Evolutionary conservation across 371 early-diverging fungal genomes (phyloP), one percentile per base, ranked within the genome.

Genomic region (Mortierella sp.): DNA sequence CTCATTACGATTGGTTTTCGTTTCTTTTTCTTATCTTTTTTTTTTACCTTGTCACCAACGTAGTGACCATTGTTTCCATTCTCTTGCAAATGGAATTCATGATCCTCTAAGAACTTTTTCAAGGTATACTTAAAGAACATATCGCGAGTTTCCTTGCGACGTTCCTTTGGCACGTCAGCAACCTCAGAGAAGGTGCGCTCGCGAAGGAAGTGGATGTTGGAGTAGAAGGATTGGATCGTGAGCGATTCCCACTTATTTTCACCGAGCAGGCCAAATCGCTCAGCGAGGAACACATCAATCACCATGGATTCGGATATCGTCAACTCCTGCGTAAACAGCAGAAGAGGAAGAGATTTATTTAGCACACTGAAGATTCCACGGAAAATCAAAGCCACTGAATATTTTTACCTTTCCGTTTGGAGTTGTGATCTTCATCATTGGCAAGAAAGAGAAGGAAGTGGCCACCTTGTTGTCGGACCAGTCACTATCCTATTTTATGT

Each of bases 31-130:
- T 39, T 70, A 78, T 71, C 75, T 72, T 79, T 64, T 74, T 54
- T 11, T 75, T 75, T 39, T 70, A 78, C 74, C 75, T 72, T 79
- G 68, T 74, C 49, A 16, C 80, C 80, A 47, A 74, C 68, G 54
- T 71, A 79, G 24, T 79, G 75, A 1, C 80, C 80, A 49, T 79
- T 79, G 11, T 49, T 59, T 9, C 80, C 80, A 55, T 79, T 79
- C 55, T 68, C 55, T 11, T 54, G 54, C 51, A 75, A 55, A 54
- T 75, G 80, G 69, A 54, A 65, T 26, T 70, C 75, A 57, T 74
- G 80, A 55, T 74, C 72, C 20, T 67, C 66, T 20, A 74, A 54
- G 28, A 74, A 79, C 22, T 61, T 66, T 22, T 16, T 57, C 6
- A 79, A 12, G 2, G 40, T 55, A 12, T 5, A 18, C 18, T 54